Evolutionary conservation across 306 rosid genomes (phyloP).

Genomic region (Luffa aegyptiaca): DNA sequence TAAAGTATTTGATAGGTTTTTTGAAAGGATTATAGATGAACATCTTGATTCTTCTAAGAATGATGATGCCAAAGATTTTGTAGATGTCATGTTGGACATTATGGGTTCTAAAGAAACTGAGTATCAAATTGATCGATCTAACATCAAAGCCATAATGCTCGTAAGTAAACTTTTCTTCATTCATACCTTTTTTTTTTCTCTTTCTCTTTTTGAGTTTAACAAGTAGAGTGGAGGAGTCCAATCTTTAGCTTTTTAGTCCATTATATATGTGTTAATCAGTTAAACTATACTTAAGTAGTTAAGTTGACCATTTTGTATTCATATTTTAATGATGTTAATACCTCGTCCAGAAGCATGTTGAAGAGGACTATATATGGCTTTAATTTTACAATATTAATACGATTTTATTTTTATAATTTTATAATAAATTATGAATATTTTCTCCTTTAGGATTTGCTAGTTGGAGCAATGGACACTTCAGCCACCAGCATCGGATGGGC

Average conservation of each 20-base stretch:
- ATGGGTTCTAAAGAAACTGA: slow-evolving; percentile 37
- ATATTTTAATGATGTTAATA: too few relatives aligned
- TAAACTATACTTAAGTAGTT: too few relatives aligned
- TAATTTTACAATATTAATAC: too few relatives aligned
- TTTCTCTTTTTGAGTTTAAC: too few relatives aligned
- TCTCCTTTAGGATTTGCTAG: background rate
- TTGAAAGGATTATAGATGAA: slow-evolving; percentile 52
- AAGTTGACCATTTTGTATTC: slow-evolving; percentile 25
- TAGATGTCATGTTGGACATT: slow-evolving; percentile 48
- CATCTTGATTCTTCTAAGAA: slow-evolving; percentile 20
- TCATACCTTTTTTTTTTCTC: too few relatives aligned
- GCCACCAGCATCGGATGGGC: background rate
- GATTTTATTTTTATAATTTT: too few relatives aligned
- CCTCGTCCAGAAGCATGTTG: too few relatives aligned
- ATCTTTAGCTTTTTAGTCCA: too few relatives aligned
- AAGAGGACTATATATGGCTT: too few relatives aligned
- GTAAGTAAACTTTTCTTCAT: slow-evolving; percentile 21
- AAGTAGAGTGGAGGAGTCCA: too few relatives aligned
- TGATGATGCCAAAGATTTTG: slow-evolving; percentile 42
- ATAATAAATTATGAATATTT: too few relatives aligned
- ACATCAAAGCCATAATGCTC: slow-evolving; percentile 51
- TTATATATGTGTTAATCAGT: too few relatives aligned
- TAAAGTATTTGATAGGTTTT: slow-evolving; percentile 39
- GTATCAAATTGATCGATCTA: slow-evolving; percentile 31
- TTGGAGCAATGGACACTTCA: background rate